phyloP scores from a whole-genome alignment of 2,329 filamentous ascomycete species.

The Furcasterigmium sp. region DNA sequence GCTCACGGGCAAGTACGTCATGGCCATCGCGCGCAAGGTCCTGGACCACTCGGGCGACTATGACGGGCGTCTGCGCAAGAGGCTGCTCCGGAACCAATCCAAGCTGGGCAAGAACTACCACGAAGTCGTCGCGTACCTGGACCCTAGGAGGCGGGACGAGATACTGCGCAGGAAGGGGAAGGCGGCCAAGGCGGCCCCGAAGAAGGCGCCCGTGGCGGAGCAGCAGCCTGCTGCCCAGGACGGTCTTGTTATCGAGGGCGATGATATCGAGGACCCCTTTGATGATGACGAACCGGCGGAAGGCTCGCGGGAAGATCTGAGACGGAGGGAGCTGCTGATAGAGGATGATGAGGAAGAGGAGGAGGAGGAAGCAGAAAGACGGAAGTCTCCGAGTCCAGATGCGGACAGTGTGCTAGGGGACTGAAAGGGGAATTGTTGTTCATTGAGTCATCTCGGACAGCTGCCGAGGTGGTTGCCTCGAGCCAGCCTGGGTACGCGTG shows the following conservation, averaged over 20 bases:
- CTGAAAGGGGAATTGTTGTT: no score
- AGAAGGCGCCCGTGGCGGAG: conserved; percentile 24
- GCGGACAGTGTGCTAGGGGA: conserved; percentile 35
- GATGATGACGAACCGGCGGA: conserved; percentile 50
- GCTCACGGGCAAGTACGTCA: conserved; percentile 76
- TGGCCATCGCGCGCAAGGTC: conserved; percentile 70
- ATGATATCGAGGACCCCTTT: conserved; percentile 30
- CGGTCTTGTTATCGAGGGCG: conserved; percentile 40
- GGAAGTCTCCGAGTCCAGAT: conserved; percentile 9
- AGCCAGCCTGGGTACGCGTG: neutral
- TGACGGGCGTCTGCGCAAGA: conserved; percentile 60
- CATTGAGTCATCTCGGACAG: no score
- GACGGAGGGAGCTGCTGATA: conserved; percentile 48
- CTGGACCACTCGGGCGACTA: conserved; percentile 60
- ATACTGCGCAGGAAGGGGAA: conserved; percentile 26
- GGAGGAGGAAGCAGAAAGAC: conserved; percentile 19
- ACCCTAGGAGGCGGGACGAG: conserved; percentile 57
- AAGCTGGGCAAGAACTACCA: conserved; percentile 81
- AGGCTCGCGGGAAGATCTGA: conserved; percentile 53
- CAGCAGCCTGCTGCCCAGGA: conserved; percentile 35
- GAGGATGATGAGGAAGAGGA: conserved; percentile 44
- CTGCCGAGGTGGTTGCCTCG: no score
- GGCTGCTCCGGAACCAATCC: conserved; percentile 73
- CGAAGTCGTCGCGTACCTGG: conserved; percentile 75
- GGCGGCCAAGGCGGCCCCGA: conserved; percentile 35